Conservation (phyloP, 2,329 filamentous ascomycete genomes). For the Chrysosporium keratinophilum region DNA sequence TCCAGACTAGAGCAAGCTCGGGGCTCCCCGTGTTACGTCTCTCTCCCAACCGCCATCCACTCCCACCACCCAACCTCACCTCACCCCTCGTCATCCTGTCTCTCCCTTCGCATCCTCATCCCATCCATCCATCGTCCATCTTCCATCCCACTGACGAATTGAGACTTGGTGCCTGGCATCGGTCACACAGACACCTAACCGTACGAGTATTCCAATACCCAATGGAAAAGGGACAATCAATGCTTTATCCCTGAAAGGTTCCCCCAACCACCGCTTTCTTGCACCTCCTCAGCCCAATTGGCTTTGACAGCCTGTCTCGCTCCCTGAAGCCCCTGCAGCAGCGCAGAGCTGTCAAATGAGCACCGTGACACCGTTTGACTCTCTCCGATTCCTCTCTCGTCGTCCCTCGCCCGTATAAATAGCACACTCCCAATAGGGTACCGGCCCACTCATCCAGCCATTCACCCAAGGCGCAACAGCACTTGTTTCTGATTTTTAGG, state of each 20-base stretch:
- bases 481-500: background rate
- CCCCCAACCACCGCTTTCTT: background rate
- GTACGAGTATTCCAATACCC: background rate
- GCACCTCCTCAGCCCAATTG: background rate
- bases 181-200: background rate
- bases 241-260: background rate
- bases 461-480: background rate
- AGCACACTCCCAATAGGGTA: background rate
- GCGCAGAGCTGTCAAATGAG: background rate
- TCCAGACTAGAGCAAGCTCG: background rate
- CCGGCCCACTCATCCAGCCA: background rate
- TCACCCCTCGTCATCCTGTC: background rate
- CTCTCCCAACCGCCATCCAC: background rate
- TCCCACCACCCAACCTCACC: background rate
- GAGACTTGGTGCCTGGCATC: slow-evolving; percentile 1
- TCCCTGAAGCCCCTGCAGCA: background rate
- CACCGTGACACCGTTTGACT: background rate
- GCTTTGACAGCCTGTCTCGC: background rate
- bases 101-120: background rate
- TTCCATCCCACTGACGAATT: background rate
- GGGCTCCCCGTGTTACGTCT: background rate
- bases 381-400: background rate
- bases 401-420: background rate
- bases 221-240: background rate
- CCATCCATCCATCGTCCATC: background rate